These are phyloP conservation scores for Xylariaceae sp. DNA, from an alignment of 2,329 filamentous ascomycete genomes.

Conservation along the genomic window DNA sequence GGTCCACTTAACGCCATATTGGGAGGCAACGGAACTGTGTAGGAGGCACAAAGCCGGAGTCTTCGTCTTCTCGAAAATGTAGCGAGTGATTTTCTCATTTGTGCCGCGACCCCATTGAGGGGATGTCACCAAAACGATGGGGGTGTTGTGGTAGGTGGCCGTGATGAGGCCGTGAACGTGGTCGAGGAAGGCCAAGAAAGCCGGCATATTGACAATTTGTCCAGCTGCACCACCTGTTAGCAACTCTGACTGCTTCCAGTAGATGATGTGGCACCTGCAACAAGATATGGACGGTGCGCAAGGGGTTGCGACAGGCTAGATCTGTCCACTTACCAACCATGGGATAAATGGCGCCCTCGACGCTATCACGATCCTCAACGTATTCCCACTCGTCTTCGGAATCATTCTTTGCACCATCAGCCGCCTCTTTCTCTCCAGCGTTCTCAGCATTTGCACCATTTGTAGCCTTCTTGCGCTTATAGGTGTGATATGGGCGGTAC, in stretches of 20 bases:
- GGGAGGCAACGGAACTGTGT: slow-evolving; percentile 79
- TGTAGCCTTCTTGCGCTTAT: slow-evolving; percentile 51
- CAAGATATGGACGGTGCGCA: background rate
- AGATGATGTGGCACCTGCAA: background rate
- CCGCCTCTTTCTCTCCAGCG: slow-evolving; percentile 17
- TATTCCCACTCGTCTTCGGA: slow-evolving; percentile 60
- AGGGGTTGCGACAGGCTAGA: background rate
- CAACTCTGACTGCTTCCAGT: background rate
- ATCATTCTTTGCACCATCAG: slow-evolving; percentile 38
- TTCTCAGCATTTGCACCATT: too few relatives aligned
- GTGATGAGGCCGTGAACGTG: slow-evolving; percentile 87
- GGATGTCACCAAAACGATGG: slow-evolving; percentile 83
- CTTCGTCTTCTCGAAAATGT: slow-evolving; percentile 96
- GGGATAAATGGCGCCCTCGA: slow-evolving; percentile 86
- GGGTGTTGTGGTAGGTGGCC: slow-evolving; percentile 91
- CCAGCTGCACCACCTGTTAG: slow-evolving; percentile 47
- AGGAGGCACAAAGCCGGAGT: slow-evolving; percentile 87
- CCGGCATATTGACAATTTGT: slow-evolving; percentile 81
- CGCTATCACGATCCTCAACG: slow-evolving; percentile 82
- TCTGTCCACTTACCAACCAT: slow-evolving; percentile 50
- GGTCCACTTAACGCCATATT: slow-evolving; percentile 71
- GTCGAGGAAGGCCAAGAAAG: slow-evolving; percentile 87
- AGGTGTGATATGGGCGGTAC: slow-evolving; percentile 70
- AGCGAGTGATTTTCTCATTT: slow-evolving; percentile 81
- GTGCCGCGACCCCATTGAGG: slow-evolving; percentile 87